These are phyloP conservation scores for Trypanosoma conorhini DNA, from an alignment of 208 protist species.

Conservation along the genomic window DNA sequence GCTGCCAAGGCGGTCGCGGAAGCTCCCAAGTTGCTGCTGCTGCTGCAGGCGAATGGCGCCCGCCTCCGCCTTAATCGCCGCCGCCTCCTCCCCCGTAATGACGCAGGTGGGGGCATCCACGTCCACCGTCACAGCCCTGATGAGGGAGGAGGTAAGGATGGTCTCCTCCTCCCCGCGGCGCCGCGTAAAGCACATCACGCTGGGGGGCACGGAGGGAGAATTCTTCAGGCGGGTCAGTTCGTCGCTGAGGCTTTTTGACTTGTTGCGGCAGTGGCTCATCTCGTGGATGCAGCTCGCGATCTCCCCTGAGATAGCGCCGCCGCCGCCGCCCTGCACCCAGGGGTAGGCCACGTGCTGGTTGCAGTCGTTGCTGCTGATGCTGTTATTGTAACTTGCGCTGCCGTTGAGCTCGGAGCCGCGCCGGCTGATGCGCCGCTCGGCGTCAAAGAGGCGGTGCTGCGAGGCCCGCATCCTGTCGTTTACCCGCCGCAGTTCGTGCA, in stretches of 20 bases:
- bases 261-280: constrained; percentile 13
- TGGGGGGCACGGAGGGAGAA: background rate
- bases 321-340: background rate
- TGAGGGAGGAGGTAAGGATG: constrained; percentile 20
- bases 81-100: constrained; percentile 15
- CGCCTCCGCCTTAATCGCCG: constrained; percentile 15
- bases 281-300: constrained; percentile 14
- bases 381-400: background rate
- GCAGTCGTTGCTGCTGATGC: background rate
- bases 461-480: background rate
- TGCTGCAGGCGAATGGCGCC: constrained; percentile 2
- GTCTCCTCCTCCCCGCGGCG: constrained; percentile 4
- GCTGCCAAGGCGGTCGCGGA: background rate
- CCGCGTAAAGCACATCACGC: constrained; percentile 5
- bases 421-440: background rate
- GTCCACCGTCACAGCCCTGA: constrained; percentile 18
- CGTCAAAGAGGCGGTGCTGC: constrained; percentile 13
- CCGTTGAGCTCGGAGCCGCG: background rate
- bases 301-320: background rate
- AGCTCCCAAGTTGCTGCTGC: constrained; percentile 2
- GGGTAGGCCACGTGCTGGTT: background rate
- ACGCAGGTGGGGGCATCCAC: constrained; percentile 1
- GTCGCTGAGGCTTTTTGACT: constrained; percentile 10
- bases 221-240: constrained; percentile 17
- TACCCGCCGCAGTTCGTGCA: constrained; percentile 9